Evolutionary conservation across 441 rosid species (phyloP).

Genomic region (Pelargonium fulgidum): DNA sequence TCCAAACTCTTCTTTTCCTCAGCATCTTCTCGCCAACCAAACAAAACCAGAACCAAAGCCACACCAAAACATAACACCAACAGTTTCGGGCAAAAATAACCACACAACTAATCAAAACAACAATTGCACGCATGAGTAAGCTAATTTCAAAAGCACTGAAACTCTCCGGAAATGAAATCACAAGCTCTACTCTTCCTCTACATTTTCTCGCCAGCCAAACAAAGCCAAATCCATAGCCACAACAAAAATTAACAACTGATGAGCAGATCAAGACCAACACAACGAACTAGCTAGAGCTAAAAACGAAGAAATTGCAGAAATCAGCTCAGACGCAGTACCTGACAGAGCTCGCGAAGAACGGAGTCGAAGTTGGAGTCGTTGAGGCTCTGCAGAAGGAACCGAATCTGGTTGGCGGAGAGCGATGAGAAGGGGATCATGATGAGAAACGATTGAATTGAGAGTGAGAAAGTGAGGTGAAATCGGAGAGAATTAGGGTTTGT

Average conservation of each 20-base stretch:
- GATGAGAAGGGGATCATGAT: conserved; percentile 6
- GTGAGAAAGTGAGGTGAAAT: background rate
- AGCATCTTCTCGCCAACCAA: too few relatives aligned
- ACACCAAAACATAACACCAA: background rate
- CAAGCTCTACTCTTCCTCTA: background rate
- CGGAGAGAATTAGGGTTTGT: conserved; percentile 3
- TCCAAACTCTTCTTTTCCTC: too few relatives aligned
- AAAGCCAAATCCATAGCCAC: conserved; percentile 1
- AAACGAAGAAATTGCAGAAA: background rate
- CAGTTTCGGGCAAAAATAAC: background rate
- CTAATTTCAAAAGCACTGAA: background rate
- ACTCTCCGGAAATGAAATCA: background rate
- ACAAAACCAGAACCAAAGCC: too few relatives aligned
- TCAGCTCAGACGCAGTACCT: conserved; percentile 33
- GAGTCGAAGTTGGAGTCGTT: conserved; percentile 59
- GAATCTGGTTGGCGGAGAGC: conserved; percentile 37
- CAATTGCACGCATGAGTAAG: background rate
- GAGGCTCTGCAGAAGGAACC: conserved; percentile 57
- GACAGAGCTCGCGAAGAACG: conserved; percentile 47
- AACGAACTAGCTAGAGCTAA: background rate
- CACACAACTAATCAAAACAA: background rate
- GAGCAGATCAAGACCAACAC: conserved; percentile 4
- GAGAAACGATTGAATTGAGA: background rate
- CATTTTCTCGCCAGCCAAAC: conserved; percentile 6
- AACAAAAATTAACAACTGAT: background rate